These are phyloP conservation scores for Falciphora oryzae DNA, from an alignment of 2,329 filamentous ascomycete genomes.

Conservation along the genomic window DNA sequence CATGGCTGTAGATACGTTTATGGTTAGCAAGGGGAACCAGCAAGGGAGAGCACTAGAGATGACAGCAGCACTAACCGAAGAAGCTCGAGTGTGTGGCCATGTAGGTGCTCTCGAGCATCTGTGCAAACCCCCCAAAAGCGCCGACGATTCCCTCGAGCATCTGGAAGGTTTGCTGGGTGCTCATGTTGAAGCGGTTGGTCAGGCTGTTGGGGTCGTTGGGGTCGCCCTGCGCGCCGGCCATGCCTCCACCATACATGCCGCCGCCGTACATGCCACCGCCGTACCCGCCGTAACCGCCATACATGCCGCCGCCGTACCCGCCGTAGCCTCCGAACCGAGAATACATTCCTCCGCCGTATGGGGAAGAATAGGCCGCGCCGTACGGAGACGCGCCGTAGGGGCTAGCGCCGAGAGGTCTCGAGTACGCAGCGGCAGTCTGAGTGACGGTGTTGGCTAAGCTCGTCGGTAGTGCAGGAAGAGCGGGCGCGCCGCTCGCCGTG, in stretches of 20 bases:
- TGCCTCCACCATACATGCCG: conserved; percentile 35
- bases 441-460: conserved; percentile 76
- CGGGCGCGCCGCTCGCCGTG: conserved; percentile 49
- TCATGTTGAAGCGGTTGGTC: conserved; percentile 92
- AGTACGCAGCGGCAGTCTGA: conserved; percentile 82
- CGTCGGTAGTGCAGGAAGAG: conserved; percentile 74
- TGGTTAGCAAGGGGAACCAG: conserved; percentile 11
- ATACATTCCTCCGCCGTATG: conserved; percentile 40
- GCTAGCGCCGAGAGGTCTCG: conserved; percentile 34
- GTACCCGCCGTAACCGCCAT: conserved; percentile 37
- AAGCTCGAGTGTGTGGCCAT: conserved; percentile 99
- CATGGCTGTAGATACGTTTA: conserved; percentile 62
- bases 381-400: conserved; percentile 23
- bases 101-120: conserved; percentile 99
- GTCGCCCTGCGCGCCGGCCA: conserved; percentile 42
- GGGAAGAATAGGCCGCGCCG: conserved; percentile 25
- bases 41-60: conserved; percentile 5
- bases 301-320: conserved; percentile 38
- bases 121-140: conserved; percentile 93
- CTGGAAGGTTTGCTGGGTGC: conserved; percentile 94
- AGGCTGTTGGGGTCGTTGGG: conserved; percentile 89
- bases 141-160: conserved; percentile 96
- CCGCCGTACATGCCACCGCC: conserved; percentile 39
- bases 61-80: conserved; percentile 64
- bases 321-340: conserved; percentile 49